These are phyloP conservation scores for Gossypium aridum DNA, from an alignment of 441 rosid genomes.

Conservation along the genomic window DNA sequence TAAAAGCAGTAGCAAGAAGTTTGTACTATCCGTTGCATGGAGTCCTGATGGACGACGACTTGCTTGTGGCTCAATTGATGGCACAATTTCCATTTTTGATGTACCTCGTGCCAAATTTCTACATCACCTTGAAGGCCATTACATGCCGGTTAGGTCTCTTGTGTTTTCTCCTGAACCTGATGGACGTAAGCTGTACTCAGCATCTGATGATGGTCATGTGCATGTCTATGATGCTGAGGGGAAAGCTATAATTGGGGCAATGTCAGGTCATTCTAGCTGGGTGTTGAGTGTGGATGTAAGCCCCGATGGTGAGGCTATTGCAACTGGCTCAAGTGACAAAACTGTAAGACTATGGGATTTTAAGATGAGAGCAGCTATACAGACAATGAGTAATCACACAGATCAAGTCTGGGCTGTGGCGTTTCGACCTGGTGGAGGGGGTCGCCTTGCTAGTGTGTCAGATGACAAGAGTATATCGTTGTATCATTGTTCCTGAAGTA, in stretches of 20 bases:
- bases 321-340: slow-evolving; percentile 90
- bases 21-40: slow-evolving; percentile 89
- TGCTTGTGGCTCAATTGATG: slow-evolving; percentile 98
- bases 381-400: slow-evolving; percentile 83
- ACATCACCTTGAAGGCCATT: slow-evolving; percentile 87
- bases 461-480: slow-evolving; percentile 94
- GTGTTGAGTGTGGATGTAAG: slow-evolving; percentile 89
- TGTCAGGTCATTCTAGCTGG: slow-evolving; percentile 95
- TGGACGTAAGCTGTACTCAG: slow-evolving; percentile 65
- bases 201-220: slow-evolving; percentile 86
- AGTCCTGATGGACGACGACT: slow-evolving; percentile 77
- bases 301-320: slow-evolving; percentile 85
- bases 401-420: slow-evolving; percentile 97
- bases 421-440: slow-evolving; percentile 57
- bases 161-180: slow-evolving; percentile 67
- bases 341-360: slow-evolving; percentile 97
- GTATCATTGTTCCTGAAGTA: slow-evolving; percentile 64
- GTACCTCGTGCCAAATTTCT: slow-evolving; percentile 75
- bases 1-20: slow-evolving; percentile 82
- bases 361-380: slow-evolving; percentile 81
- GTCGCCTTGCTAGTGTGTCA: slow-evolving; percentile 82
- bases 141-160: slow-evolving; percentile 88
- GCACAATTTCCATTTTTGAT: slow-evolving; percentile 79
- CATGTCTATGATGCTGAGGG: slow-evolving; percentile 93
- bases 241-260: slow-evolving; percentile 56